phyloP scores from a whole-genome alignment of 169 alveolate genomes.

The Eimeria acervulina region DNA sequence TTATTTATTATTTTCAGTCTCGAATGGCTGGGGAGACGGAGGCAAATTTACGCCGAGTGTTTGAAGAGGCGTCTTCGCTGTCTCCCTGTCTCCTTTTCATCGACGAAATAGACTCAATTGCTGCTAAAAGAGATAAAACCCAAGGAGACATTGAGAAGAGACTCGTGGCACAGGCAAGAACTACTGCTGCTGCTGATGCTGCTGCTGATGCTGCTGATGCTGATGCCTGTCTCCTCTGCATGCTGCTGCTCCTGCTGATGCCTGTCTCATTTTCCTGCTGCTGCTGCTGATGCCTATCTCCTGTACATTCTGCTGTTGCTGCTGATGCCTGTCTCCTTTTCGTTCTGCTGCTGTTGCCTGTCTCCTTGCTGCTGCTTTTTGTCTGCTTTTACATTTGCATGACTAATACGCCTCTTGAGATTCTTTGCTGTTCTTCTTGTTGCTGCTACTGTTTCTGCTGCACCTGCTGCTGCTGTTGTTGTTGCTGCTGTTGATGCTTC shows the following conservation, averaged over 20 bases:
- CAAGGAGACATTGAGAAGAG: constrained; percentile 75
- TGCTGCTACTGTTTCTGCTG: neutral
- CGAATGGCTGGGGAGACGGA: constrained; percentile 99
- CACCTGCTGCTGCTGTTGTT: neutral
- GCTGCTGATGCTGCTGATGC: neutral
- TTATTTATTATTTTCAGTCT: constrained; percentile 39
- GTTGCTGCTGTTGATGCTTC: too few species aligned
- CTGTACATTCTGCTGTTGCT: neutral
- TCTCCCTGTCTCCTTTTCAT: constrained; percentile 99
- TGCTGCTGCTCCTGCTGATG: constrained; percentile 32
- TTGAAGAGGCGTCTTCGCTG: constrained; percentile 96
- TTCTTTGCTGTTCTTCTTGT: too few species aligned
- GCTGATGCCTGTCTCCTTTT: neutral
- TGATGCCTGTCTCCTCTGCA: too few species aligned
- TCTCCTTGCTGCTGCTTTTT: neutral
- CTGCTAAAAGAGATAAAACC: constrained; percentile 97
- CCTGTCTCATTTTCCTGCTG: constrained; percentile 86
- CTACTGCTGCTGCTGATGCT: neutral
- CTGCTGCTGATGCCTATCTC: constrained; percentile 89
- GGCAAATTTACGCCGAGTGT: constrained; percentile 98
- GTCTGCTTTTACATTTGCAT: neutral
- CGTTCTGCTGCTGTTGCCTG: constrained; percentile 87
- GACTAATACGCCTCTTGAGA: too few species aligned
- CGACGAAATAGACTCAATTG: constrained; percentile 99
- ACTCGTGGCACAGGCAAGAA: constrained; percentile 78